Evolutionary conservation across 2,329 filamentous ascomycete species (phyloP).

Genomic region (Calonectria multiphialidica): DNA sequence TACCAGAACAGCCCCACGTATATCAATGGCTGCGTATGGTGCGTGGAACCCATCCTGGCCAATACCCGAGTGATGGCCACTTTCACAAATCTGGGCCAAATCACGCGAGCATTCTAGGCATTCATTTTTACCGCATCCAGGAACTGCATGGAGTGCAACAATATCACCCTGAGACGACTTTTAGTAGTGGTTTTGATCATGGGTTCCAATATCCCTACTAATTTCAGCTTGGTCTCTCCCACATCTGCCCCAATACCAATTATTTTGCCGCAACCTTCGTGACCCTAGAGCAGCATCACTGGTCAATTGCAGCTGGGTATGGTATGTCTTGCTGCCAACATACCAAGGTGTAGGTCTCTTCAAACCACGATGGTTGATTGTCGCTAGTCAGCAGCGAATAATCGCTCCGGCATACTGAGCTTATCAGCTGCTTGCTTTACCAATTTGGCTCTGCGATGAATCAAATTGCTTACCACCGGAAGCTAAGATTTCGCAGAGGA

Average conservation of each 20-base stretch:
- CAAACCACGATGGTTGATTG: conserved; percentile 35
- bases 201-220: conserved; percentile 5
- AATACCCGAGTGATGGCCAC: conserved; percentile 55
- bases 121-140: conserved; percentile 24
- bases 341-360: conserved; percentile 33
- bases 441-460: accelerated
- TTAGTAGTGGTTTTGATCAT: background rate
- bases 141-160: conserved; percentile 37
- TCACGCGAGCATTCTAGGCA: conserved; percentile 53
- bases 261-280: conserved; percentile 35
- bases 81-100: conserved; percentile 51
- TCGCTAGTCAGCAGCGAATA: conserved; percentile 28
- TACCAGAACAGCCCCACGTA: conserved; percentile 30
- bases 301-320: too few species aligned
- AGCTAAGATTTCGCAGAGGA: conserved; percentile 15
- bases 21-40: conserved; percentile 50
- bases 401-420: conserved; percentile 14
- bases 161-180: conserved; percentile 27
- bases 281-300: conserved; percentile 20
- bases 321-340: too few species aligned
- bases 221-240: background rate
- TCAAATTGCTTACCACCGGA: conserved; percentile 1
- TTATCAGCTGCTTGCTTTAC: background rate
- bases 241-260: conserved; percentile 24
- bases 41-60: conserved; percentile 58